phyloP scores from a whole-genome alignment of 352 stramenopile species.

The Phytophthora foliorum region DNA sequence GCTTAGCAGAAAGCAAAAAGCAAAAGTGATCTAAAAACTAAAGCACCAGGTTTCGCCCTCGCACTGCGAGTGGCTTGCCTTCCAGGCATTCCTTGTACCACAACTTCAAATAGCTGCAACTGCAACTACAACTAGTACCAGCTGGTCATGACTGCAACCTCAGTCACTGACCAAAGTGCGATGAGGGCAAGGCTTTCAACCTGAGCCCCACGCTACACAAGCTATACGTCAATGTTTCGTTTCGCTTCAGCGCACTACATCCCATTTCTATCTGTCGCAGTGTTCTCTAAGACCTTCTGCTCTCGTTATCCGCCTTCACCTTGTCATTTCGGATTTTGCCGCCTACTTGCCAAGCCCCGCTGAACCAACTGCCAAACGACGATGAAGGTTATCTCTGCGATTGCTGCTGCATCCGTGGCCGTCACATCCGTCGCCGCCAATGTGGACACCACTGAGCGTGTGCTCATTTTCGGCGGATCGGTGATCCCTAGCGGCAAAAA shows the following conservation, averaged over 20 bases:
- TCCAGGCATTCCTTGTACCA: too few relatives aligned
- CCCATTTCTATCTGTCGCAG: background rate
- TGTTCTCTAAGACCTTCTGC: background rate
- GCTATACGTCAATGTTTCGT: too few relatives aligned
- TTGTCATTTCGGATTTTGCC: conserved; percentile 7
- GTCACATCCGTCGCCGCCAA: conserved; percentile 38
- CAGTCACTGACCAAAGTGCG: too few relatives aligned
- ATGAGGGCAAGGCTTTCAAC: too few relatives aligned
- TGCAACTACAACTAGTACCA: too few relatives aligned
- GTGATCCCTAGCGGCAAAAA: conserved; percentile 37
- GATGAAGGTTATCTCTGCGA: conserved; percentile 3
- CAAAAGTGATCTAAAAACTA: conserved; percentile 10
- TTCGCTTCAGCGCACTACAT: too few relatives aligned
- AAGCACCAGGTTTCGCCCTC: too few relatives aligned
- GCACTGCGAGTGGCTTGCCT: too few relatives aligned
- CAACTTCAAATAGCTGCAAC: too few relatives aligned
- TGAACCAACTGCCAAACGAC: background rate
- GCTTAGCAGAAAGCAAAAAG: conserved; percentile 11
- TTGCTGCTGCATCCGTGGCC: background rate
- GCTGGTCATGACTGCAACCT: too few relatives aligned
- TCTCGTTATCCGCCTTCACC: background rate
- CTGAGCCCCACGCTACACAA: too few relatives aligned
- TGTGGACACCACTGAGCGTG: background rate
- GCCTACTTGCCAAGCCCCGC: background rate
- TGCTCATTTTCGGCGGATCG: conserved; percentile 2